Evolutionary conservation across 768 basidiomycete species (phyloP).

Genomic region (Pholiota conissans): DNA sequence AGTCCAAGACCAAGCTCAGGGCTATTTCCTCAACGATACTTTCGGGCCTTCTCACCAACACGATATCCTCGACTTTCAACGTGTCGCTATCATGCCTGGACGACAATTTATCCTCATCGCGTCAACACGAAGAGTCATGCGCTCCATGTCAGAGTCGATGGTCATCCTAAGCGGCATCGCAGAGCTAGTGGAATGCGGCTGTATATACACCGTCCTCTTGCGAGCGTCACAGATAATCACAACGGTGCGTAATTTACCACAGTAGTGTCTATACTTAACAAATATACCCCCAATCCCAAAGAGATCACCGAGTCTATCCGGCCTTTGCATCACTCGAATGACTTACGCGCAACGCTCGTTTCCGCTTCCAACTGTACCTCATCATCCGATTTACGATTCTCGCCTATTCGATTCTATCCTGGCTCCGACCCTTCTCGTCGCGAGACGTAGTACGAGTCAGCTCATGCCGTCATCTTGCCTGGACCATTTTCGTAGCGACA

Average conservation of each 20-base stretch:
- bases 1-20: constrained; percentile 53
- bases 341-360: no score
- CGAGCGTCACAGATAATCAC: constrained; percentile 30
- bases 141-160: constrained; percentile 29
- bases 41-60: constrained; percentile 35
- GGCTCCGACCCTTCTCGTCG: constrained; percentile 55
- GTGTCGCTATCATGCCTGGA: constrained; percentile 34
- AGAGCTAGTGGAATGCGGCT: constrained; percentile 45
- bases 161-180: constrained; percentile 35
- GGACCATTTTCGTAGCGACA: constrained; percentile 61
- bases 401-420: no score
- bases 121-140: constrained; percentile 30
- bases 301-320: constrained; percentile 54
- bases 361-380: no score
- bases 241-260: constrained; percentile 25
- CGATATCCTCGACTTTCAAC: constrained; percentile 55
- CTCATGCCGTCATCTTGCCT: constrained; percentile 83
- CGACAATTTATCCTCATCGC: constrained; percentile 29
- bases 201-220: constrained; percentile 43
- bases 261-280: not conserved
- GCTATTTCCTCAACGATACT: constrained; percentile 58
- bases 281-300: constrained; percentile 36
- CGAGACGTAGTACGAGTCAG: constrained; percentile 81
- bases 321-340: no score
- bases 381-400: no score